Evolutionary conservation across 441 rosid genomes (phyloP).

Genomic region (Biscutella auriculata): DNA sequence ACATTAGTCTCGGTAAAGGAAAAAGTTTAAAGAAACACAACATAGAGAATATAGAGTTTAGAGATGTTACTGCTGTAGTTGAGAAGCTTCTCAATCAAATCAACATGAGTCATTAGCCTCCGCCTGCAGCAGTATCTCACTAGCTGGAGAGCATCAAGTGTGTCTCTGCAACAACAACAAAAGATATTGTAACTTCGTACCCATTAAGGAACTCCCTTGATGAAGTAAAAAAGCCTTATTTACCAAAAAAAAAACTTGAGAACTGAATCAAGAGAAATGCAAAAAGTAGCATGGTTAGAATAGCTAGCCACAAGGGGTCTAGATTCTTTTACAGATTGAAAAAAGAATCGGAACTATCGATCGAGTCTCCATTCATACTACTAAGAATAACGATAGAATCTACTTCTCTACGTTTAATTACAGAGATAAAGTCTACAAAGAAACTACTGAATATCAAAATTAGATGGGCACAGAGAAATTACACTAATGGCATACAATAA

Average conservation of each 20-base stretch:
- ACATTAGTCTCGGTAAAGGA: neutral
- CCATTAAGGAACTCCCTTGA: neutral
- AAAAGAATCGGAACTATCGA: neutral
- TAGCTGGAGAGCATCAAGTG: conserved; percentile 74
- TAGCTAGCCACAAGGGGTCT: neutral
- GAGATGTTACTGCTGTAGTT: conserved; percentile 68
- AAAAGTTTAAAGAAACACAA: neutral
- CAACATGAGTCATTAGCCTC: conserved; percentile 97
- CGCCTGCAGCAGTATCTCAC: conserved; percentile 89
- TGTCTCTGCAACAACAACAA: conserved; percentile 55
- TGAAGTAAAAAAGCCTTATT: neutral
- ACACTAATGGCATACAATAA: neutral
- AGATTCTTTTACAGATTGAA: neutral
- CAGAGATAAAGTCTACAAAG: neutral
- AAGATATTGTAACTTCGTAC: neutral
- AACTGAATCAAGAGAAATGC: neutral
- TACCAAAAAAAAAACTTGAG: neutral
- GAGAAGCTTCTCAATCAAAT: conserved; percentile 90
- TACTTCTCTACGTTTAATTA: no score
- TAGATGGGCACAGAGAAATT: neutral
- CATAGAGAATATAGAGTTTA: neutral
- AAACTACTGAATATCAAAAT: no score
- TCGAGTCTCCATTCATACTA: neutral
- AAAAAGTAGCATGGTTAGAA: neutral
- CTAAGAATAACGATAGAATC: no score